These are phyloP conservation scores for Neodidymelliopsis sp. DNA, from an alignment of 2,329 filamentous ascomycete genomes.

Conservation along the genomic window DNA sequence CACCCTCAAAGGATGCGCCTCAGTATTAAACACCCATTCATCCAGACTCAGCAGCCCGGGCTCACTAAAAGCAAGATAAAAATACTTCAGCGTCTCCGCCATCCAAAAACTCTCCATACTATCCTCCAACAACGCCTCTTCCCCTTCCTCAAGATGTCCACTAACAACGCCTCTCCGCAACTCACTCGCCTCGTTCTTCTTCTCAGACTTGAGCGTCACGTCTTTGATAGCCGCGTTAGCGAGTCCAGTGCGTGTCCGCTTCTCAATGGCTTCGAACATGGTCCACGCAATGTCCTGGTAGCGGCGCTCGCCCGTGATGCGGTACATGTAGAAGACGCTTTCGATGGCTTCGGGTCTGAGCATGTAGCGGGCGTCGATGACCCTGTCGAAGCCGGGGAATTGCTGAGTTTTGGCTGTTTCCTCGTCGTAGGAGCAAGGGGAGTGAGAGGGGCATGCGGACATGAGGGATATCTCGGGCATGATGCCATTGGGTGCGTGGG, in stretches of 20 bases:
- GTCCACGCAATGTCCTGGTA: conserved; percentile 74
- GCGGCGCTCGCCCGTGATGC: conserved; percentile 69
- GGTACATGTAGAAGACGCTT: conserved; percentile 77
- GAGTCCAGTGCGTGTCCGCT: conserved; percentile 66
- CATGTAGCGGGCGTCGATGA: conserved; percentile 66
- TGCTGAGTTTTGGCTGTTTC: conserved; percentile 7
- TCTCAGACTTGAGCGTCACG: conserved; percentile 31
- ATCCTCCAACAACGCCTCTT: conserved; percentile 54
- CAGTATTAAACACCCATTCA: conserved; percentile 65
- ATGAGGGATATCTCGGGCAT: conserved; percentile 66
- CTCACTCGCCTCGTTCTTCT: conserved; percentile 27
- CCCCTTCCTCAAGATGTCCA: conserved; percentile 33
- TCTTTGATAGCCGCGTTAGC: conserved; percentile 70
- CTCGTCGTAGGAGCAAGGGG: conserved; percentile 48
- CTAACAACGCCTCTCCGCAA: conserved; percentile 5
- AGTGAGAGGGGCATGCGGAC: conserved; percentile 53
- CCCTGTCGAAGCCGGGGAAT: conserved; percentile 60
- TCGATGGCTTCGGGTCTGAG: conserved; percentile 77
- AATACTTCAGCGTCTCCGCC: conserved; percentile 71
- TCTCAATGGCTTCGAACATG: conserved; percentile 72
- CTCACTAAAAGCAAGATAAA: conserved; percentile 67
- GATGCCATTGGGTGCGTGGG: conserved; percentile 61
- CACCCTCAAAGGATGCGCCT: conserved; percentile 49
- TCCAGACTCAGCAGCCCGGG: conserved; percentile 65
- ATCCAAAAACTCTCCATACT: conserved; percentile 78